A percentile compares a stretch with the other conserved stretches of the same genome.
These are phyloP conservation scores for Gentiana straminea DNA, from an alignment of 257 asterid genomes.

Conservation along the genomic window DNA sequence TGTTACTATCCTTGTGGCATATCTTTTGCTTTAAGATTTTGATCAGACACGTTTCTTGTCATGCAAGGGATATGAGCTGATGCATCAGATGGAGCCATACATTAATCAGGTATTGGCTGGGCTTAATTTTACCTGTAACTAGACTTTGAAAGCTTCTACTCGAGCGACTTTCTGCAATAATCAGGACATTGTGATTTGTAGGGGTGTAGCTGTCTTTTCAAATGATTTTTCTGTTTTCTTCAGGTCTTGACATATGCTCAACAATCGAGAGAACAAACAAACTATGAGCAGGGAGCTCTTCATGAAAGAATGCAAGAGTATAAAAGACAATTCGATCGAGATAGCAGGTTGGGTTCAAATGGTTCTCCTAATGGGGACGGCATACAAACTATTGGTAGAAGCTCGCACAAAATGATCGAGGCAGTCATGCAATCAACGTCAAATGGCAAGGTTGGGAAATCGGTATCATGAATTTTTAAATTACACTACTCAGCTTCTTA, in stretches of 20 bases:
- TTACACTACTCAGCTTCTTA: constrained; percentile 6
- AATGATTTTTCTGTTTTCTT: constrained; percentile 5
- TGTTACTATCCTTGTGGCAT: constrained; percentile 2
- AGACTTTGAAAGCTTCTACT: background rate
- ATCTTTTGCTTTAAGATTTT: constrained; percentile 11
- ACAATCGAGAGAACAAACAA: constrained; percentile 91
- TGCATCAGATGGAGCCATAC: constrained; percentile 99
- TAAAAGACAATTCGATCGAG: constrained; percentile 85
- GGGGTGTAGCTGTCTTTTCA: no score
- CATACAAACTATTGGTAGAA: constrained; percentile 90
- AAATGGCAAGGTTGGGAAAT: constrained; percentile 73
- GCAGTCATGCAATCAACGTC: constrained; percentile 99
- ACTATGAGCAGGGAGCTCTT: constrained; percentile 95
- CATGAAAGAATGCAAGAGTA: constrained; percentile 98
- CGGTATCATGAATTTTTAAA: constrained; percentile 8
- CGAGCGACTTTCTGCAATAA: no score
- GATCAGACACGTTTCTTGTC: constrained; percentile 14
- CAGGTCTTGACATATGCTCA: constrained; percentile 96
- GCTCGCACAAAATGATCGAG: constrained; percentile 98
- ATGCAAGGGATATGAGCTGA: constrained; percentile 84
- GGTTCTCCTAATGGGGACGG: constrained; percentile 99
- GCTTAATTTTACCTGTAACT: constrained; percentile 10
- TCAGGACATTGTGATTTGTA: no score
- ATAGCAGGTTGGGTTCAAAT: constrained; percentile 83
- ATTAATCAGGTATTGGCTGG: constrained; percentile 70